These are phyloP conservation scores for sweet orange (Citrus sinensis) DNA, from an alignment of 345 rosid genomes.

Conservation along the genomic window DNA sequence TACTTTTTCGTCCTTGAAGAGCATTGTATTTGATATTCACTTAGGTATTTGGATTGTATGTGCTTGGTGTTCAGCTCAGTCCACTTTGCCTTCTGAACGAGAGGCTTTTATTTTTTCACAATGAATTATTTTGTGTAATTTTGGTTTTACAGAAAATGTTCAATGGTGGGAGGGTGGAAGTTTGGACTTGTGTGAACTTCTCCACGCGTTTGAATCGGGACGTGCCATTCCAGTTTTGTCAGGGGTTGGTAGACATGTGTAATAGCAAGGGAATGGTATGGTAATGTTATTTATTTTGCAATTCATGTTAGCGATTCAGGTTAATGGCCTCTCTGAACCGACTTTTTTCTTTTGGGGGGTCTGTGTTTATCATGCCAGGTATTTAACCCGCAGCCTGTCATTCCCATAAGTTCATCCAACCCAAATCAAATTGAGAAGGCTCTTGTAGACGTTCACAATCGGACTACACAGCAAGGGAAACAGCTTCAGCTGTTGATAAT, in stretches of 20 bases:
- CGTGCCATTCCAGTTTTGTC: conserved; percentile 39
- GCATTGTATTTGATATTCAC: neutral
- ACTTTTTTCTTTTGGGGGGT: neutral
- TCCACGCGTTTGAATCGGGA: conserved; percentile 6
- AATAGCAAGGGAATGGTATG: conserved; percentile 68
- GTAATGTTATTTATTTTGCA: neutral
- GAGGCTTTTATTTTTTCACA: neutral
- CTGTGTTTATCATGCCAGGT: conserved; percentile 19
- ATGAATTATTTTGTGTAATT: neutral
- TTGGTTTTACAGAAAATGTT: conserved; percentile 62
- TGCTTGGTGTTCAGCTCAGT: neutral
- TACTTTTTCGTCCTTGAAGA: neutral
- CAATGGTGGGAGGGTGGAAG: conserved; percentile 59
- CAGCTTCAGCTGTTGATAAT: conserved; percentile 56
- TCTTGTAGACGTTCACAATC: conserved; percentile 34
- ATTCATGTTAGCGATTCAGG: neutral
- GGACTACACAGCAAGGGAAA: conserved; percentile 2
- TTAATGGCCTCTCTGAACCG: neutral
- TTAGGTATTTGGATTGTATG: neutral
- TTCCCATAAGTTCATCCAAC: conserved; percentile 27
- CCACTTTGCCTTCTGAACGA: neutral
- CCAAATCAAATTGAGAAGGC: conserved; percentile 44
- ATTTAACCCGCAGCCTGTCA: conserved; percentile 33
- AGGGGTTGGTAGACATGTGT: conserved; percentile 51
- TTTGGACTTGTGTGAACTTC: conserved; percentile 67